Conservation (phyloP, 176 grass and related monocot genomes). For the Phragmites australis region DNA sequence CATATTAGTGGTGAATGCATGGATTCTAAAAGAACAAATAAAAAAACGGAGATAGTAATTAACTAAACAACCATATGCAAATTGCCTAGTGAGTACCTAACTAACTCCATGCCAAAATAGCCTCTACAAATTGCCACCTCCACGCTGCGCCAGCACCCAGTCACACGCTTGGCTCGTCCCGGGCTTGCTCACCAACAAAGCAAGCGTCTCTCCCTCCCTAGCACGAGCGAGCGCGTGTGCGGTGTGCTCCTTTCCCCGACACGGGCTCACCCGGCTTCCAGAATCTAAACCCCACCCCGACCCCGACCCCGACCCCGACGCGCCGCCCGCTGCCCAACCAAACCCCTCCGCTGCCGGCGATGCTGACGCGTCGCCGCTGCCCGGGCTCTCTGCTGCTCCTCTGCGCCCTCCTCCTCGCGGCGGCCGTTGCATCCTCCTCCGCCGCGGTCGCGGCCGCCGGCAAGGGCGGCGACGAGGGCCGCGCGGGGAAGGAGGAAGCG, state of each 20-base stretch:
- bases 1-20: no score
- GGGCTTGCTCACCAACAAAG: conserved; percentile 37
- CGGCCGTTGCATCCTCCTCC: conserved; percentile 25
- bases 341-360: conserved; percentile 39
- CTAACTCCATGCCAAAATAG: background rate
- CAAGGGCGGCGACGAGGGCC: conserved; percentile 15
- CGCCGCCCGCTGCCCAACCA: background rate
- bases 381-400: conserved; percentile 26
- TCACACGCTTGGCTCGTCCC: background rate
- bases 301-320: conserved; percentile 15
- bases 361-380: conserved; percentile 51
- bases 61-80: background rate
- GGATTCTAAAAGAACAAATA: no score
- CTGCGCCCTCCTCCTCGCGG: conserved; percentile 21
- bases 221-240: background rate
- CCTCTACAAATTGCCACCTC: conserved; percentile 17
- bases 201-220: background rate
- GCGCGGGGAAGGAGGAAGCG: conserved; percentile 31
- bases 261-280: conserved; percentile 26
- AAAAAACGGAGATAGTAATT: background rate
- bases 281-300: conserved; percentile 42
- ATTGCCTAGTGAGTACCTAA: conserved; percentile 23
- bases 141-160: background rate
- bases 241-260: conserved; percentile 25
- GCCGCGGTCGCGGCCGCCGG: conserved; percentile 3